Base-by-base conservation (phyloP, 805 yeast genomes). In the Metschnikowia gruessii region DNA sequence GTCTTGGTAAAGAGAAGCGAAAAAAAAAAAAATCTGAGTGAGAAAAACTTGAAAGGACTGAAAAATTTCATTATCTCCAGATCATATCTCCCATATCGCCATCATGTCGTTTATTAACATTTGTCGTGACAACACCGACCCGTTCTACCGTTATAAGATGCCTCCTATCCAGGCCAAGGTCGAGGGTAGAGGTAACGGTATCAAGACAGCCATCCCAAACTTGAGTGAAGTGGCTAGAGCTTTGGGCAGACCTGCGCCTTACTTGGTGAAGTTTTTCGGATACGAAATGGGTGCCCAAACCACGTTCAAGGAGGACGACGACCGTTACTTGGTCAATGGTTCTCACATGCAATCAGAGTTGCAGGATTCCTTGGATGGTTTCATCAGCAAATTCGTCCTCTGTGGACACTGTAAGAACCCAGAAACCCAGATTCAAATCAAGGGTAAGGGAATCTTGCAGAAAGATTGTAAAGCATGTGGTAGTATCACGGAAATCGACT, bases 381-480 rank as follows among this genome's bases (percentile, higher is more conserved):
- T 94, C 72, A 94, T 94, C 74, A 76, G 75, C 71, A 91, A 84
- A 69, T 94, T 89, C 63, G 97, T 94, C 52, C 79, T 94, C 43
- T 94, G 99, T 80, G 91, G 87, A 22, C 79, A 88, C 47, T 94
- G 99, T 77, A 87, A 87, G 74, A 94, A 94, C 73, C 99, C 99
- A 39, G 99, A 94, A 73, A 94, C 99, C 19, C 97, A 89, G 64
- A 83, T 91, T 64, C 76, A 83, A 56, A 76, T 94, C 58, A 82
- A 83, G 59, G 85, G 83, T 58, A 84, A 81, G 55, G 94, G 84
- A 37, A 75, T 75, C 56, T 74, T 94, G 63, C 84, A 83, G 57
- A 83, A 90, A 70, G 97, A 94, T 69, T 94, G 99, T 77, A 94
- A 94, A 68, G 99, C 99, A 18, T 94, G 99, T 77, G 99, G 99